Base-by-base conservation (phyloP, 2,329 filamentous ascomycete species). In the Beauveria caledonica region DNA sequence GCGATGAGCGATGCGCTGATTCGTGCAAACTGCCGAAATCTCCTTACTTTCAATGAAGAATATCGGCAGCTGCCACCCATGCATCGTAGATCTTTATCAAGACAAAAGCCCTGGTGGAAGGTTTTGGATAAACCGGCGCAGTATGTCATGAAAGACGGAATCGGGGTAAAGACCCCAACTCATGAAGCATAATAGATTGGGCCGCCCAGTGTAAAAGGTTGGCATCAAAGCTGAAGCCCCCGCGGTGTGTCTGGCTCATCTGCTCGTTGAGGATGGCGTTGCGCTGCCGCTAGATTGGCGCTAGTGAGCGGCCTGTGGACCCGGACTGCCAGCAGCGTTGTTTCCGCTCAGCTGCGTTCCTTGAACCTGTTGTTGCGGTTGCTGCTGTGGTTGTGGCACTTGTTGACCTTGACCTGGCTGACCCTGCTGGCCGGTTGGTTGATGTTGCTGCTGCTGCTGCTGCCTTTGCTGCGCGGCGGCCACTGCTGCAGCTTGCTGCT, bases 201-300 rank as follows among this genome's bases (percentile, higher is more conserved):
- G 10, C 13, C 33, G 42, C 53, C 27, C 25, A 33, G 6, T 10
- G n/a, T 39, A 8, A 49, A 49, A 9, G 1, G 19, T 42, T 7
- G 29, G 13, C 40, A 15, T 29, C 13, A 58, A 40, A 49, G 21
- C 17, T 36, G 1, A 7, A 49, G n/a, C 15, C 9, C 45, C 9
- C 49, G 15, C 9, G 13, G 13, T 33, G 23, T 25, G 9, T n/a
- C 21, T 36, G 7, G 13, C 25, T 60, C 63, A 70, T 59, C 68
- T 68, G 56, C 66, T 64, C 19, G 66, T 66, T 15, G 73, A 73
- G 7, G 60, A 59, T 33, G 74, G 74, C 9, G 75, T 76, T 40
- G 73, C 74, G 45, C 74, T 77, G 44, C 72, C 72, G 46, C 75
- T 77, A 15, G 72, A 64, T 58, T 76, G 72, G 42, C 74, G 71